A percentile compares a stretch with the other conserved stretches of the same genome.
Evolutionary conservation across 2,329 filamentous ascomycete genomes (phyloP).

Genomic region (Stachybotrys chartarum): DNA sequence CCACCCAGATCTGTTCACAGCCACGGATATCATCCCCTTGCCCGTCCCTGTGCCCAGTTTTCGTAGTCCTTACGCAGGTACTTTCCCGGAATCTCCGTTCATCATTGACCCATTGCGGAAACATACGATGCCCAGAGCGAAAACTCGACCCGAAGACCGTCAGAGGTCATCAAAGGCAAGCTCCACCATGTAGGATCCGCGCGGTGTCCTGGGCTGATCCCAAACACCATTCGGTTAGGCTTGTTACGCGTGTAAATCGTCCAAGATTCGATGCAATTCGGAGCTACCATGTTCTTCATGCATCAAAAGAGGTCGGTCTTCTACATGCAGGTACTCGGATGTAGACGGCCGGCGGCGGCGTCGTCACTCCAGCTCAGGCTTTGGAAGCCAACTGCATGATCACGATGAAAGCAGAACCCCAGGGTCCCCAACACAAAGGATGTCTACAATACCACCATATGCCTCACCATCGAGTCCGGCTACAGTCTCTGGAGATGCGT

Average conservation of each 20-base stretch:
- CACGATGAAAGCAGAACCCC: too few species aligned
- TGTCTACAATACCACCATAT: too few species aligned
- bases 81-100: too few species aligned
- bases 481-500: background rate
- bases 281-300: constrained; percentile 6
- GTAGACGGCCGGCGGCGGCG: background rate
- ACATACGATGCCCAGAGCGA: constrained; percentile 1
- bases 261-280: constrained; percentile 10
- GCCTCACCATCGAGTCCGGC: too few species aligned
- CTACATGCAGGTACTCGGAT: background rate
- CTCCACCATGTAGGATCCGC: background rate
- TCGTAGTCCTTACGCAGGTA: too few species aligned
- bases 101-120: too few species aligned
- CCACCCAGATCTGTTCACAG: too few species aligned
- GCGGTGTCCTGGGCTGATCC: background rate
- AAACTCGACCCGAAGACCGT: constrained; percentile 2
- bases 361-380: background rate
- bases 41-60: too few species aligned
- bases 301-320: constrained; percentile 3
- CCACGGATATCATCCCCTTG: too few species aligned
- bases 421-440: too few species aligned
- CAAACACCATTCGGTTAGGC: constrained; percentile 1
- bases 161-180: constrained; percentile 1
- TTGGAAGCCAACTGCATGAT: background rate
- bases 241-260: constrained; percentile 8